Evolutionary conservation across 139 green algal genomes (phyloP), one percentile per base, ranked within the genome.

Genomic region (Penium margaritaceum): DNA sequence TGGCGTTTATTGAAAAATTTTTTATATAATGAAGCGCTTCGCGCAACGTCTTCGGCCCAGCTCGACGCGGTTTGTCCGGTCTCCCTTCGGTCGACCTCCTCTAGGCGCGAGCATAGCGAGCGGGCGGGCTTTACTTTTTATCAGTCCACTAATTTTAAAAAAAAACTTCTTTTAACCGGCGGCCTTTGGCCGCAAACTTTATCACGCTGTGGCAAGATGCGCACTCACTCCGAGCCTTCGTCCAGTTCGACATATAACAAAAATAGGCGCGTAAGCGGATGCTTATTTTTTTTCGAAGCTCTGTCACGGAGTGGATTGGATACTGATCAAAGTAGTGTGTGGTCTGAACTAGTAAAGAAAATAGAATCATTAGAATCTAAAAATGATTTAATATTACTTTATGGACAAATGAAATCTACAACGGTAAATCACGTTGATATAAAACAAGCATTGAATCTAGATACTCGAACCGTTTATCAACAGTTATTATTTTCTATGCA

Each of bases 351-450:
- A 35, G 1, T 63, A 35, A 63, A 63, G 34, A 63, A 63, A 63
- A 63, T 63, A 63, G 27, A 78, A 37, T 63, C 63, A 63, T 55
- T 65, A 53, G 64, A 38, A 80, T 58, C n/a, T 27, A 43, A 43
- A 70, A 30, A 67, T 76, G 65, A 64, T 33, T 77, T 32, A 82
- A 32, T 70, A n/a, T 67, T 69, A 41, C 61, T 71, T 70, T 81
- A 74, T 69, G 30, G 55, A 14, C 72, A 63, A 24, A 37, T 35
- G n/a, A 21, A 63, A 35, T 63, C 54, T 3, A 63, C 46, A 65
- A 68, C 44, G 35, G 1, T 58, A 74, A 81, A 76, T 39, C 33
- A 24, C 54, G 17, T 46, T n/a, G 41, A 66, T 34, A 51, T 66
- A 29, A 66, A 46, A 70, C 2, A 53, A 33, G 37, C 51, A 36